Base-by-base conservation (phyloP, 1,284 basidiomycete genomes). In the Leccinum subrobustum region DNA sequence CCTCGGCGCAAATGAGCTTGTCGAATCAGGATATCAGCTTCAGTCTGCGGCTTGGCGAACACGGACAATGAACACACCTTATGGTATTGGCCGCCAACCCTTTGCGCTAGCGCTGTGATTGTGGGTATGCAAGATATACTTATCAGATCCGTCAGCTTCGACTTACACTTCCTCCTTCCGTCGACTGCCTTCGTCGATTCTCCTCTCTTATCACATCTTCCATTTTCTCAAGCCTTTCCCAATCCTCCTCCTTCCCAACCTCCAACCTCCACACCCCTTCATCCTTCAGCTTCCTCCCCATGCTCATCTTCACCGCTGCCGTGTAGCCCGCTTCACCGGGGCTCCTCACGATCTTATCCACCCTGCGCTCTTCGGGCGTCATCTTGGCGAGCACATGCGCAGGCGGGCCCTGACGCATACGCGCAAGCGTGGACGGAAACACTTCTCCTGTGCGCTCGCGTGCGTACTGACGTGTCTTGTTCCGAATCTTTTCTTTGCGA, bases 281-380 rank as follows among this genome's bases (percentile, higher is more conserved):
- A 58, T 82, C 72, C 63, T 75, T 75, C 65, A 87, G 62, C 67
- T 78, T 82, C 61, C 78, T 78, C 1, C 87, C 84, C 59, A 83
- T 67, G 65, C 69, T 75, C 62, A 62, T 59, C 64, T 73, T 73
- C 23, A 74, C 65, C 14, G 35, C 58, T 3, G 75, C 88, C 1
- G 85, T 79, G 68, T 88, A 90, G 14, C 89, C 89, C 0, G 83
- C 86, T 69, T 87, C 84, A 60, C 84, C 81, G 1, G 82, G 77
- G 47, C 77, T 77, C 56, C 86, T 76, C 56, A 79, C 75, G 8
- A 85, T 73, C 64, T 72, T 75, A 63, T 88, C 85, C 74, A 79
- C 69, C 56, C 66, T 70, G 55, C 75, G 78, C 64, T 81, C 71
- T 64, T 79, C 68, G 2, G 77, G 73, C 0, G 80, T 77, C 84